Evolutionary conservation across 352 stramenopile species (phyloP), one percentile per base, ranked within the genome.

Genomic region (Globisporangium radiosum): DNA sequence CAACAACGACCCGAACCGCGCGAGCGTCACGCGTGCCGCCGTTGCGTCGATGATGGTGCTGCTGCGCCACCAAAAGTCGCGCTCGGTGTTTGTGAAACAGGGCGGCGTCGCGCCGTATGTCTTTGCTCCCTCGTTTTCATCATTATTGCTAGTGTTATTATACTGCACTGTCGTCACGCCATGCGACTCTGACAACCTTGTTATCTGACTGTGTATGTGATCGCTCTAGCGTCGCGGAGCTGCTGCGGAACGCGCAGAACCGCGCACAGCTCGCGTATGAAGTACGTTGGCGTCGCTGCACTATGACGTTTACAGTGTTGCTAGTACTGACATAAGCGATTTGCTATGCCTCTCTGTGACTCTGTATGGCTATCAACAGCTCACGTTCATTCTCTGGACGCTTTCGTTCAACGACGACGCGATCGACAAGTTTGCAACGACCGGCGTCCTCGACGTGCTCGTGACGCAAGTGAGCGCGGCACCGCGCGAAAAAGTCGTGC

Each of bases 341-440:
- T 19, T 10, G 37, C 7, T 4, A 55, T 54, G 4, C 13, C 56
- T 33, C 25, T 33, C 25, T 33, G 25, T 33, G 25, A 33, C 25
- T 33, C 25, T 33, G 2, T 33, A 4, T 49, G 5, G 13, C 37
- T 57, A 5, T 45, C 1, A 59, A 15, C 52, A 98, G 87, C 81
- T 99, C 45, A 88, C 76, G 56, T 99, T 99, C 66, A 97, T 96
- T 61, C 71, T 99, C 36, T 99, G 97, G 97, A 97, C 94, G 43
- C 73, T 99, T 59, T 97, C 93, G 19, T 98, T 98, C 64, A 88
- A 71, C 52, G 69, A 90, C 38, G 81, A 90, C 63, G 85, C 83
- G 10, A 69, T 94, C 54, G 83, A 91, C 40, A 90, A 88, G 52
- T 92, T 95, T 59, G 78, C 75, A 8, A 68, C 67, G 42, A 73